phyloP scores from a whole-genome alignment of 2,329 filamentous ascomycete genomes.

The Magnaporthiopsis incrustans region DNA sequence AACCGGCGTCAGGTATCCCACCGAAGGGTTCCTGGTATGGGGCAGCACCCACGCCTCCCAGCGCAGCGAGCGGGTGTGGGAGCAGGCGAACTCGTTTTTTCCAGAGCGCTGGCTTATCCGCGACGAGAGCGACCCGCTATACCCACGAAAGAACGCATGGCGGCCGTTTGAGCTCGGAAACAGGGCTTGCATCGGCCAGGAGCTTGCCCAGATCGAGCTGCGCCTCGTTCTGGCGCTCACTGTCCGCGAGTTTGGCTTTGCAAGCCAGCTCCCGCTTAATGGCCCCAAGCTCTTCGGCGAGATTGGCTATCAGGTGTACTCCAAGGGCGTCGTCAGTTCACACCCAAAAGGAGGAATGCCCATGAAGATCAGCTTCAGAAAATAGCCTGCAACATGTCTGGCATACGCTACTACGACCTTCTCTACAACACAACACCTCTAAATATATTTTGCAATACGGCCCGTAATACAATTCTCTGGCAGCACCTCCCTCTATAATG shows the following conservation, averaged over 20 bases:
- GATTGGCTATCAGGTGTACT: conserved; percentile 19
- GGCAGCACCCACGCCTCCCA: conserved; percentile 19
- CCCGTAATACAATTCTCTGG: no score
- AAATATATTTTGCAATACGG: no score
- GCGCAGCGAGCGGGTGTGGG: conserved; percentile 28
- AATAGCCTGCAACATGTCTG: no score
- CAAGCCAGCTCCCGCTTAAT: conserved; percentile 27
- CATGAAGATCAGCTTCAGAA: no score
- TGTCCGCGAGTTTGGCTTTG: conserved; percentile 40
- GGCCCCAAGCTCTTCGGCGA: conserved; percentile 24
- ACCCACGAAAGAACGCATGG: conserved; percentile 35
- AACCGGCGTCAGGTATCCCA: conserved; percentile 33
- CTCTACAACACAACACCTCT: no score
- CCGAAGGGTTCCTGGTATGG: conserved; percentile 25
- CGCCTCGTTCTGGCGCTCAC: conserved; percentile 41
- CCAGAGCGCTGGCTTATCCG: conserved; percentile 33
- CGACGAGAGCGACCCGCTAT: conserved; percentile 19
- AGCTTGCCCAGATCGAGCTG: conserved; percentile 44
- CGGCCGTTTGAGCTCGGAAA: conserved; percentile 45
- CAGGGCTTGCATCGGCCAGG: conserved; percentile 48
- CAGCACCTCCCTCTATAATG: no score
- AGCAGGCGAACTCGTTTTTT: conserved; percentile 27
- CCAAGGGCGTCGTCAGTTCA: no score
- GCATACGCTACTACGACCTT: no score
- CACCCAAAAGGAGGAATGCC: no score